Evolutionary conservation across 1,139 yeast species (phyloP).

Genomic region (Tardiomyces depauwii): DNA sequence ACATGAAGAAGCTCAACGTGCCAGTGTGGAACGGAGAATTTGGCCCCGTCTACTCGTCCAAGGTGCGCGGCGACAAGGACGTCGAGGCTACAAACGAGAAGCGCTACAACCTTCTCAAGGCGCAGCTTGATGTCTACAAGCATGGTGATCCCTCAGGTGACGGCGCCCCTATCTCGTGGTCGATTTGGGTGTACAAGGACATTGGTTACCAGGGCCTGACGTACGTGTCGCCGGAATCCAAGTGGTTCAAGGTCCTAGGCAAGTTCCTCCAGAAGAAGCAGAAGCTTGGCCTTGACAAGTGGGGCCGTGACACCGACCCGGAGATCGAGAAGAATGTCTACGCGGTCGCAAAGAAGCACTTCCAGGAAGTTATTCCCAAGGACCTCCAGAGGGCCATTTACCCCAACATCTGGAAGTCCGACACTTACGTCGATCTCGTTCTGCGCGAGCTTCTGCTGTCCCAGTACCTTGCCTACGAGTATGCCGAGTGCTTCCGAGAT

Average conservation of each 20-base stretch:
- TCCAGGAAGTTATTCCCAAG: constrained; percentile 30
- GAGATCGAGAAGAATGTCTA: constrained; percentile 25
- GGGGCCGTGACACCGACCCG: constrained; percentile 38
- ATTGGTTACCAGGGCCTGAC: constrained; percentile 39
- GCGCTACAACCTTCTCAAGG: constrained; percentile 32
- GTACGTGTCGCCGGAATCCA: constrained; percentile 32
- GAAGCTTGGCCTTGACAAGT: constrained; percentile 34
- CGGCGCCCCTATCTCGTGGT: constrained; percentile 34
- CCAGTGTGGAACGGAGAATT: constrained; percentile 45
- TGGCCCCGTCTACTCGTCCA: constrained; percentile 38
- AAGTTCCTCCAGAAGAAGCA: constrained; percentile 32
- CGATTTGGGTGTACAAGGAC: constrained; percentile 42
- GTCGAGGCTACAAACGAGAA: constrained; percentile 28
- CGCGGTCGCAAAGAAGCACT: constrained; percentile 26
- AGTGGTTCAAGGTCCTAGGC: constrained; percentile 33
- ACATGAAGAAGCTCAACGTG: constrained; percentile 28
- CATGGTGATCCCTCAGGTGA: constrained; percentile 37
- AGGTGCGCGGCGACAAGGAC: constrained; percentile 31
- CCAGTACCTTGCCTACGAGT: constrained; percentile 33
- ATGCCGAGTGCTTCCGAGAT: constrained; percentile 32
- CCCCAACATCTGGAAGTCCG: constrained; percentile 30
- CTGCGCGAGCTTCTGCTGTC: constrained; percentile 32
- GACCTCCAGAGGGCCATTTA: constrained; percentile 27
- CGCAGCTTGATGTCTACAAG: constrained; percentile 33
- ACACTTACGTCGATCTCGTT: constrained; percentile 29